Conservation (phyloP, 2,329 filamentous ascomycete genomes). For the Scedosporium dehoogii region DNA sequence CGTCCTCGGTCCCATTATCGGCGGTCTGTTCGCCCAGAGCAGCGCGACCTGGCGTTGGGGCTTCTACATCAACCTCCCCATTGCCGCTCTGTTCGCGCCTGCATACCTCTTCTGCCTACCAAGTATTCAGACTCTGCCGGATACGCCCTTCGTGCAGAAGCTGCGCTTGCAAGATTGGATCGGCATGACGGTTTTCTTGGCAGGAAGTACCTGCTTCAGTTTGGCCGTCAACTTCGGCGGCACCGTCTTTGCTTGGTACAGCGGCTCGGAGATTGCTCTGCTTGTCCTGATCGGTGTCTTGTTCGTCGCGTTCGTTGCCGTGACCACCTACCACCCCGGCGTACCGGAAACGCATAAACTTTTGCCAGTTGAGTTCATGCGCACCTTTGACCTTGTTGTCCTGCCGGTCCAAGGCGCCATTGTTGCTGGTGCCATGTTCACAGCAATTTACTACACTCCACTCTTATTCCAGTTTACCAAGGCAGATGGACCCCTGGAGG, state of each 20-base stretch:
- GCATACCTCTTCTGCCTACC: background rate
- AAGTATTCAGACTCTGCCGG: background rate
- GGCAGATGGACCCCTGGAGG: constrained; percentile 27
- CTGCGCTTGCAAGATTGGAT: background rate
- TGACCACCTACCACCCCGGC: constrained; percentile 13
- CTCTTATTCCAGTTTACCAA: constrained; percentile 38
- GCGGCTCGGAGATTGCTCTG: constrained; percentile 30
- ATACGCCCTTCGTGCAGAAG: background rate
- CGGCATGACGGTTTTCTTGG: background rate
- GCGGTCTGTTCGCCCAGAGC: constrained; percentile 28
- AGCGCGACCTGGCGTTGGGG: constrained; percentile 30
- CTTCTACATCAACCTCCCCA: constrained; percentile 11
- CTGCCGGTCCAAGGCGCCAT: constrained; percentile 10
- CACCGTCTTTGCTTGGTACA: constrained; percentile 34
- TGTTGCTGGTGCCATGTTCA: constrained; percentile 14
- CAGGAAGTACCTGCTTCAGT: constrained; percentile 18
- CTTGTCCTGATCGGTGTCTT: constrained; percentile 32
- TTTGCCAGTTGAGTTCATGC: constrained; percentile 37
- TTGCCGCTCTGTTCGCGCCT: background rate
- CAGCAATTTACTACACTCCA: constrained; percentile 37
- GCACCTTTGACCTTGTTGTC: constrained; percentile 7
- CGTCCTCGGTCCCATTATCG: constrained; percentile 36
- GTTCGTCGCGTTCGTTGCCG: constrained; percentile 28
- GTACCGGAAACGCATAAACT: constrained; percentile 18
- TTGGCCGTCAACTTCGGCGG: constrained; percentile 40